Evolutionary conservation across 2,329 filamentous ascomycete species (phyloP).

Genomic region (Microdochium nivale): DNA sequence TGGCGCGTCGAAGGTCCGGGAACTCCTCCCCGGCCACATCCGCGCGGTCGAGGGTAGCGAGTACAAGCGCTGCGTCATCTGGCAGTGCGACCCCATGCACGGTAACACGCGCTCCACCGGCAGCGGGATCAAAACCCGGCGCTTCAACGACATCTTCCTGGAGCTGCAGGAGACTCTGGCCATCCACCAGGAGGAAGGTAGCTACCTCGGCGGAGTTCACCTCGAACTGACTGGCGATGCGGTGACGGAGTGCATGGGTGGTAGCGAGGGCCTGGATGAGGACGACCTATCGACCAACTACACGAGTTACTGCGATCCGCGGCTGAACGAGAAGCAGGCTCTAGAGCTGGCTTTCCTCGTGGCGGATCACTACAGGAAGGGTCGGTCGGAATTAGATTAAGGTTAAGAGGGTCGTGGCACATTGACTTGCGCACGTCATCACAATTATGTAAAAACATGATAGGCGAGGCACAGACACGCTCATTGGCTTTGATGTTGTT

Average conservation of each 20-base stretch:
- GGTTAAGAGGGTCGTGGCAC: background rate
- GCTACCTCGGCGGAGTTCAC: slow-evolving; percentile 88
- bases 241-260: slow-evolving; percentile 92
- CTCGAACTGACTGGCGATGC: slow-evolving; percentile 92
- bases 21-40: slow-evolving; percentile 77
- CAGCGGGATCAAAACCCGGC: slow-evolving; percentile 80
- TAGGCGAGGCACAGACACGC: no score
- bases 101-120: slow-evolving; percentile 66
- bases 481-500: no score
- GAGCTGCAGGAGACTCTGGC: slow-evolving; percentile 77
- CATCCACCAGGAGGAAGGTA: slow-evolving; percentile 76
- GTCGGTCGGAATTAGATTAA: background rate
- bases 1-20: slow-evolving; percentile 67
- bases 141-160: slow-evolving; percentile 81
- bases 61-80: slow-evolving; percentile 62
- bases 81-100: slow-evolving; percentile 99
- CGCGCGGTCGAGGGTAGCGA: slow-evolving; percentile 76
- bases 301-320: slow-evolving; percentile 90
- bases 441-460: no score
- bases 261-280: slow-evolving; percentile 78
- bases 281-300: slow-evolving; percentile 87
- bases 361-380: slow-evolving; percentile 58
- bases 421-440: no score
- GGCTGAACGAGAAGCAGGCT: slow-evolving; percentile 95
- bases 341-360: slow-evolving; percentile 91